Percentiles rank a stretch among this genome's conserved stretches.
Evolutionary conservation across 805 yeast genomes (phyloP).

Genomic region (Candida incommunis): DNA sequence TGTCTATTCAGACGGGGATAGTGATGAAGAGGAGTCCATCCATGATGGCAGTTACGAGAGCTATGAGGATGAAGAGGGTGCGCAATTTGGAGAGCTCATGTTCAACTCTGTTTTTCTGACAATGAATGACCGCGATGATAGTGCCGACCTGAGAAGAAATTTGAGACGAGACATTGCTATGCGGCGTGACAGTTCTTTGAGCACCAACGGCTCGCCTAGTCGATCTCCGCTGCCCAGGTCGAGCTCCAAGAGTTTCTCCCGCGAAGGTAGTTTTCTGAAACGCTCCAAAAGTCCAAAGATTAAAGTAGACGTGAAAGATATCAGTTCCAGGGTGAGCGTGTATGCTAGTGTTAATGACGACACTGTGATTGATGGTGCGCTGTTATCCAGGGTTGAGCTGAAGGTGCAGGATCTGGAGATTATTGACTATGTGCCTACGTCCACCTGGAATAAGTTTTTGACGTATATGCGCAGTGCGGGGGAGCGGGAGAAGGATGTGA

Average conservation of each 20-base stretch:
- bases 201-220: constrained; percentile 8
- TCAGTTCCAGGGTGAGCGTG: constrained; percentile 34
- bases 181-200: constrained; percentile 2
- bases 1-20: constrained; percentile 3
- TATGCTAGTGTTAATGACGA: constrained; percentile 23
- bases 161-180: constrained; percentile 27
- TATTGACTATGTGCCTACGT: constrained; percentile 66
- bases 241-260: constrained; percentile 12
- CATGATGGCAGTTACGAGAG: constrained; percentile 12
- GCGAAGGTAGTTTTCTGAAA: constrained; percentile 17
- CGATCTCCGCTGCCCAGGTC: constrained; percentile 1
- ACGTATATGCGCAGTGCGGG: constrained; percentile 57
- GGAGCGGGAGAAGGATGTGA: constrained; percentile 52
- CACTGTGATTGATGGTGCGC: constrained; percentile 22
- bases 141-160: constrained; percentile 18
- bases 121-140: constrained; percentile 24
- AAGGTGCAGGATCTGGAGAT: constrained; percentile 42
- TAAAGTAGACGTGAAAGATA: constrained; percentile 37
- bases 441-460: constrained; percentile 81
- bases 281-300: constrained; percentile 47
- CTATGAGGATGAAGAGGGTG: constrained; percentile 3
- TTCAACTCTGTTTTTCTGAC: constrained; percentile 73
- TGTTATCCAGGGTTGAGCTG: constrained; percentile 36
- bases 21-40: constrained; percentile 9
- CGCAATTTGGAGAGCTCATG: constrained; percentile 42